A percentile compares a stretch with the other conserved stretches of the same genome.
These are phyloP conservation scores for Herpetospermum pedunculosum DNA, from an alignment of 306 rosid genomes.

Conservation along the genomic window DNA sequence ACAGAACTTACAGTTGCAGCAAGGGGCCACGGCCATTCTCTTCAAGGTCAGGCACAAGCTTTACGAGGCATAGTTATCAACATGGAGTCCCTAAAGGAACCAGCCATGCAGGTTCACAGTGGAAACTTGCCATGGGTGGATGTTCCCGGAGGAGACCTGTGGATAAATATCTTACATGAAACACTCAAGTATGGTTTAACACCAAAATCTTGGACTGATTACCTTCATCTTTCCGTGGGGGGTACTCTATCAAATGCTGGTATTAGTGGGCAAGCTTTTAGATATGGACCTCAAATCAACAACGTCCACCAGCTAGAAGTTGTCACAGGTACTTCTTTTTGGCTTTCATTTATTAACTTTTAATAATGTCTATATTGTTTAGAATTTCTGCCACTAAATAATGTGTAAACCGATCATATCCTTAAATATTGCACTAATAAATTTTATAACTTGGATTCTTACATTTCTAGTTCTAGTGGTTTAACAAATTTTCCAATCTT, in stretches of 20 bases:
- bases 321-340: conserved; percentile 55
- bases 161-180: conserved; percentile 82
- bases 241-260: conserved; percentile 94
- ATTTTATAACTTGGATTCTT: too few relatives aligned
- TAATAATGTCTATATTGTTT: background rate
- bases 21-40: conserved; percentile 89
- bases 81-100: conserved; percentile 60
- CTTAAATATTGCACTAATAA: background rate
- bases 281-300: conserved; percentile 83
- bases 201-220: conserved; percentile 97
- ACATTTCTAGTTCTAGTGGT: too few relatives aligned
- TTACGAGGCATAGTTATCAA: conserved; percentile 57
- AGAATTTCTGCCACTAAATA: background rate
- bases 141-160: conserved; percentile 80
- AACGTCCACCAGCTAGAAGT: conserved; percentile 69
- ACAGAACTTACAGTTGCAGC: conserved; percentile 69
- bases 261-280: conserved; percentile 87
- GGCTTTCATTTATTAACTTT: background rate
- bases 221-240: conserved; percentile 85
- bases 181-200: conserved; percentile 72
- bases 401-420: background rate
- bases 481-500: too few relatives aligned
- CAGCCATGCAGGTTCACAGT: conserved; percentile 33
- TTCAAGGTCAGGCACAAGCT: conserved; percentile 77
- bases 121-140: conserved; percentile 62